phyloP scores from a whole-genome alignment of 2,329 filamentous ascomycete species.

The Cercospora sp. region DNA sequence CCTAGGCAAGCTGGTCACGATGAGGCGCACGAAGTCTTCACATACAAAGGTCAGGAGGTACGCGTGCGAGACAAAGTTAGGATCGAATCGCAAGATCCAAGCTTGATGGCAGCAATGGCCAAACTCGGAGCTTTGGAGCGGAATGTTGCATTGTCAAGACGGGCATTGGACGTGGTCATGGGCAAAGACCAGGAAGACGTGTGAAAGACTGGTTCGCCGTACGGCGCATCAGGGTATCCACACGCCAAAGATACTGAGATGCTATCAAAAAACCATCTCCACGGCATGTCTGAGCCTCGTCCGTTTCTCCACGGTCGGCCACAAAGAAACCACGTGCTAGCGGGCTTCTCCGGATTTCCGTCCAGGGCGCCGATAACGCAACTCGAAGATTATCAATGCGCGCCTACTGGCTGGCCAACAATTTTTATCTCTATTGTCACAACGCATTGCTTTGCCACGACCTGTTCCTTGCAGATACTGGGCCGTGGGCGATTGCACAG shows the following conservation, averaged over 20 bases:
- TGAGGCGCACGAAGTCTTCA: constrained; percentile 76
- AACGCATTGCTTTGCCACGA: constrained; percentile 15
- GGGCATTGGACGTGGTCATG: constrained; percentile 77
- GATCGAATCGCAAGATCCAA: constrained; percentile 87
- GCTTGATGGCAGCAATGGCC: constrained; percentile 75
- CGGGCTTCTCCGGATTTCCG: constrained; percentile 10
- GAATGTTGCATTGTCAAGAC: constrained; percentile 67
- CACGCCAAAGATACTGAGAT: neutral
- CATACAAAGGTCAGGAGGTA: constrained; percentile 69
- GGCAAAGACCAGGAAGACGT: constrained; percentile 55
- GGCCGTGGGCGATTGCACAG: neutral
- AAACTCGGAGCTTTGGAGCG: constrained; percentile 79
- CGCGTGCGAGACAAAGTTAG: constrained; percentile 86
- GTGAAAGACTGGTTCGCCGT: constrained; percentile 7
- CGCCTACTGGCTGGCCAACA: constrained; percentile 16
- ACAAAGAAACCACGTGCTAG: neutral
- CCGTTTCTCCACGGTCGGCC: neutral
- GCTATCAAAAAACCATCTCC: constrained; percentile 1
- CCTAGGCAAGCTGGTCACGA: constrained; percentile 46
- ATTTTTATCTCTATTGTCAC: constrained; percentile 4
- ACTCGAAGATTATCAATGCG: constrained; percentile 18
- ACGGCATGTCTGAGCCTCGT: neutral
- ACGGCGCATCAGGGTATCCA: neutral
- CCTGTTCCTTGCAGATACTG: constrained; percentile 10
- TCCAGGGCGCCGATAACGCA: constrained; percentile 15